A percentile compares a stretch with the other conserved stretches of the same genome.
Evolutionary conservation across 2,329 filamentous ascomycete genomes (phyloP).

Genomic region (Purpureocillium lavendulum): DNA sequence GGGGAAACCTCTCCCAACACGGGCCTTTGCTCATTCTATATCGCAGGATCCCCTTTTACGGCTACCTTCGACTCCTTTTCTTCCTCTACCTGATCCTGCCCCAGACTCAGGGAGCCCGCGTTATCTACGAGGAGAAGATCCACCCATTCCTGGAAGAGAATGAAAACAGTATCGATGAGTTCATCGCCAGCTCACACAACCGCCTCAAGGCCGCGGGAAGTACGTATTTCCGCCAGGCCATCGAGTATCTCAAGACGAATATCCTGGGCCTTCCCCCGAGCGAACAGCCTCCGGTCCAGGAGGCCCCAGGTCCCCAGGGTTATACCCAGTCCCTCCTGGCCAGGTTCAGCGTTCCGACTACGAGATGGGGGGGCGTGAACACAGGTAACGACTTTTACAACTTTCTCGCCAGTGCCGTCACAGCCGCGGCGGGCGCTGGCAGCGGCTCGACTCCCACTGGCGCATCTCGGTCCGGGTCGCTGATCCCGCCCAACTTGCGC

Average conservation of each 20-base stretch:
- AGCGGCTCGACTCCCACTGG: slow-evolving; percentile 14
- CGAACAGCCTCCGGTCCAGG: slow-evolving; percentile 27
- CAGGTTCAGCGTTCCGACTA: slow-evolving; percentile 74
- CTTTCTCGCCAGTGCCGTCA: slow-evolving; percentile 66
- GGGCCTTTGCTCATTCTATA: neutral
- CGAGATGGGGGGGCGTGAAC: slow-evolving; percentile 45
- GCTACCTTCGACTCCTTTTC: slow-evolving; percentile 79
- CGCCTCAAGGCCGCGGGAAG: slow-evolving; percentile 69
- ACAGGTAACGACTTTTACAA: slow-evolving; percentile 63
- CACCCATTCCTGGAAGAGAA: slow-evolving; percentile 85
- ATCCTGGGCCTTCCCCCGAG: slow-evolving; percentile 67
- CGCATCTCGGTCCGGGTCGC: slow-evolving; percentile 37
- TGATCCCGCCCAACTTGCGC: slow-evolving; percentile 64
- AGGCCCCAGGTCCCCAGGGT: slow-evolving; percentile 35
- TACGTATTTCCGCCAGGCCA: slow-evolving; percentile 61
- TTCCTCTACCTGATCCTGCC: slow-evolving; percentile 95
- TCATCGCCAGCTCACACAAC: slow-evolving; percentile 77
- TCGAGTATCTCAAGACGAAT: slow-evolving; percentile 66
- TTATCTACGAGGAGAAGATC: slow-evolving; percentile 76
- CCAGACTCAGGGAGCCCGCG: slow-evolving; percentile 85
- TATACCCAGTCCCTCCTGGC: slow-evolving; percentile 80
- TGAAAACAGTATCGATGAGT: slow-evolving; percentile 80
- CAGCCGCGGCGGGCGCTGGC: slow-evolving; percentile 45
- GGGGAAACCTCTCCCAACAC: neutral
- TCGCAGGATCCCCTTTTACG: slow-evolving; percentile 78